Evolutionary conservation across 2,329 filamentous ascomycete species (phyloP).

Genomic region (Knoxdaviesia capensis): DNA sequence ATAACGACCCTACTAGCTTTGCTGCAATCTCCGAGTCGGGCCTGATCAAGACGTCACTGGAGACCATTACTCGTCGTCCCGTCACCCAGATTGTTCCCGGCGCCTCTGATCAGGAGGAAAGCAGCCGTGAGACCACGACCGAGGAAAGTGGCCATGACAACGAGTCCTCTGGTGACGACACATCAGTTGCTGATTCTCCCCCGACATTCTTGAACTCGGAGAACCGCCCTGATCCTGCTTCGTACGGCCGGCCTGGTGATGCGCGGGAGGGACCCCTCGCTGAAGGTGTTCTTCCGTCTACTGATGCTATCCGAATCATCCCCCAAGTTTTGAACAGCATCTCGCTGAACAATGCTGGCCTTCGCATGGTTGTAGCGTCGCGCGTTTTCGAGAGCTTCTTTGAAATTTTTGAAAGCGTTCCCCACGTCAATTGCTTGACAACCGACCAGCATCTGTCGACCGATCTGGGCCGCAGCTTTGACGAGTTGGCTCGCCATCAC

Average conservation of each 20-base stretch:
- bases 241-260: constrained; percentile 23
- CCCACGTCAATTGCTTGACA: constrained; percentile 71
- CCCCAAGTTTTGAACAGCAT: constrained; percentile 84
- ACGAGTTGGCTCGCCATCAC: constrained; percentile 88
- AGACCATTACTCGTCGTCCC: constrained; percentile 47
- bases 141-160: constrained; percentile 10
- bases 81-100: constrained; percentile 13
- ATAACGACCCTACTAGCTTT: constrained; percentile 96
- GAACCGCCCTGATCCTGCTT: constrained; percentile 1
- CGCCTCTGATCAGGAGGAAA: background rate
- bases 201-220: constrained; percentile 13
- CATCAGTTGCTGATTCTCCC: constrained; percentile 1
- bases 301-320: constrained; percentile 72
- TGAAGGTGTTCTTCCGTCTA: constrained; percentile 62
- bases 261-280: constrained; percentile 31
- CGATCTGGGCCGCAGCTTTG: constrained; percentile 65
- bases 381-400: constrained; percentile 72
- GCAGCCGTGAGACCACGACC: constrained; percentile 5
- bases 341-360: constrained; percentile 70
- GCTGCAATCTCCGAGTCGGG: constrained; percentile 88
- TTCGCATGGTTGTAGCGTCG: constrained; percentile 72
- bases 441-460: constrained; percentile 48
- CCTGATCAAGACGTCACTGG: constrained; percentile 67
- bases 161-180: constrained; percentile 13
- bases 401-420: constrained; percentile 87